phyloP scores from a whole-genome alignment of 306 rosid species.

The Quercus berberidifolia region DNA sequence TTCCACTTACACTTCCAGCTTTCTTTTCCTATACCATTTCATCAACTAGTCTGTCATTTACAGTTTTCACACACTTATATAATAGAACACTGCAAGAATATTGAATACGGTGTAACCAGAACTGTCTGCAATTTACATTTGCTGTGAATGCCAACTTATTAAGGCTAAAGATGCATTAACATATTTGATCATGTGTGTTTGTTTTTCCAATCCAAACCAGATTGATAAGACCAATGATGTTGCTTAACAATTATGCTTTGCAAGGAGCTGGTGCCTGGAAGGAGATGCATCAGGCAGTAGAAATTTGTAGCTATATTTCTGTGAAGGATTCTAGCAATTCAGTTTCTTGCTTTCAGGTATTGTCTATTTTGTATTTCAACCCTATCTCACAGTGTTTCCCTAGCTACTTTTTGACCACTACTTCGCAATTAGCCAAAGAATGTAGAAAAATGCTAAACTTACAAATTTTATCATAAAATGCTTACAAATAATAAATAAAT shows the following conservation, averaged over 20 bases:
- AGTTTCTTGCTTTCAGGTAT: not conserved
- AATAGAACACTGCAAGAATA: too few relatives aligned
- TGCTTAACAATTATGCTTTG: not conserved
- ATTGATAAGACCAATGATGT: not conserved
- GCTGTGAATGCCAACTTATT: not conserved
- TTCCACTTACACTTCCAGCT: conserved; percentile 20
- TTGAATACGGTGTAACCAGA: not conserved
- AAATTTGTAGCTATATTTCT: not conserved
- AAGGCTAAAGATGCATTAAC: not conserved
- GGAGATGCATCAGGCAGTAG: not conserved
- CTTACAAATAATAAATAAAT: too few relatives aligned
- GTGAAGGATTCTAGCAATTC: not conserved
- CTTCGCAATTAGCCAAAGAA: not conserved
- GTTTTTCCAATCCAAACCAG: not conserved
- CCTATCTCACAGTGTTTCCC: not conserved
- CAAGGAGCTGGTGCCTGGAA: not conserved
- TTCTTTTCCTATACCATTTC: not conserved
- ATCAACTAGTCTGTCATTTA: not conserved
- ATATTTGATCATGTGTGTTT: not conserved
- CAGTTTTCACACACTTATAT: too few relatives aligned
- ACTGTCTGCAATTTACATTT: not conserved
- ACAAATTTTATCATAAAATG: too few relatives aligned
- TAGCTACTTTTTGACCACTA: not conserved
- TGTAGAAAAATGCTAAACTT: not conserved
- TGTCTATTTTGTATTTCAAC: not conserved